Percentiles rank a stretch among this genome's conserved stretches.
phyloP scores from a whole-genome alignment of 257 asterid species.

The Rehmannia glutinosa region DNA sequence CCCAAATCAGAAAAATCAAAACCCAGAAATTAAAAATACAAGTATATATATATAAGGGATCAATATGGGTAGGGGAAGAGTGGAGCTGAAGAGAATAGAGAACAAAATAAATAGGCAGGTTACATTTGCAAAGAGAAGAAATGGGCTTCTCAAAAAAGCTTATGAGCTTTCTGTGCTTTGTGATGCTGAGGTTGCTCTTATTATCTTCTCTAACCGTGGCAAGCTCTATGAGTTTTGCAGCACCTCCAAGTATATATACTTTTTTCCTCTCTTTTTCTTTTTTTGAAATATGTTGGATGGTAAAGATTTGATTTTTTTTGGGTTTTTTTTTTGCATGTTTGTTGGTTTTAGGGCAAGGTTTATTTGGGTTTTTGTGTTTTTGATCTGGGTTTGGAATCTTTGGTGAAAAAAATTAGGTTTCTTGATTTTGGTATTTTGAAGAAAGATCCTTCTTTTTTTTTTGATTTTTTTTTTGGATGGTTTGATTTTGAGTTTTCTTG shows the following conservation, averaged over 20 bases:
- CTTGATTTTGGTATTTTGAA: not conserved
- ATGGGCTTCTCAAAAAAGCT: conserved; percentile 78
- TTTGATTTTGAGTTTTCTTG: not conserved
- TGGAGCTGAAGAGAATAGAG: conserved; percentile 86
- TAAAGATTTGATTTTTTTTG: no score
- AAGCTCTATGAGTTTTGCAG: conserved; percentile 93
- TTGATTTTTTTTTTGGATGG: no score
- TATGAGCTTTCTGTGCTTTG: conserved; percentile 80
- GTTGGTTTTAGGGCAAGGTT: no score
- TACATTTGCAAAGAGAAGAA: conserved; percentile 84
- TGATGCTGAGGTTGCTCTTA: conserved; percentile 82
- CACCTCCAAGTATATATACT: conserved; percentile 58
- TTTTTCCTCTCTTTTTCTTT: not conserved
- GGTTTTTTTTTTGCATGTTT: not conserved
- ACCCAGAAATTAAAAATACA: not conserved
- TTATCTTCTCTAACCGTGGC: conserved; percentile 88
- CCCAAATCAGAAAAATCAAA: conserved; percentile 16
- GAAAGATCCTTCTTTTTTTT: not conserved
- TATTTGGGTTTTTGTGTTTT: no score
- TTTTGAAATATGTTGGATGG: no score
- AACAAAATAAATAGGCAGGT: conserved; percentile 89
- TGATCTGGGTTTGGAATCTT: not conserved
- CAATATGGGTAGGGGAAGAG: conserved; percentile 91
- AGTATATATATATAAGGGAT: not conserved
- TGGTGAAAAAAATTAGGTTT: not conserved